These are phyloP conservation scores for Teratosphaeria gauchensis DNA, from an alignment of 2,329 filamentous ascomycete genomes.

Conservation along the genomic window DNA sequence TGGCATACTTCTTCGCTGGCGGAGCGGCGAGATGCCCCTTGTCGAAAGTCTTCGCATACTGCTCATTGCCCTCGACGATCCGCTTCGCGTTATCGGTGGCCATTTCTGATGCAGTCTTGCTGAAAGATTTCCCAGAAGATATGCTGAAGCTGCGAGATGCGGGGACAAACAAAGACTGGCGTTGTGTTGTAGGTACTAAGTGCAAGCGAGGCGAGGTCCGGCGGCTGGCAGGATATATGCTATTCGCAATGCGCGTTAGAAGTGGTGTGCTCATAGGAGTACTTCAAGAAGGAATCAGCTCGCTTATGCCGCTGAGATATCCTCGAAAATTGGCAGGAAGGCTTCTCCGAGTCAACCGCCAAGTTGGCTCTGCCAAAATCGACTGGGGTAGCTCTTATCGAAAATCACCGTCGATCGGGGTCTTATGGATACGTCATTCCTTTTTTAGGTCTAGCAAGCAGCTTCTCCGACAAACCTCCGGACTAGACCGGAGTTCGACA, in stretches of 20 bases:
- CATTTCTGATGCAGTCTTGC: neutral
- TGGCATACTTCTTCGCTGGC: constrained; percentile 58
- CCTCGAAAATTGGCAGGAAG: neutral
- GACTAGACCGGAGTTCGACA: neutral
- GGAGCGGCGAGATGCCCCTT: constrained; percentile 58
- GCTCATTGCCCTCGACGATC: constrained; percentile 47
- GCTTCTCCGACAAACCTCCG: neutral
- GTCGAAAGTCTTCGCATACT: constrained; percentile 51
- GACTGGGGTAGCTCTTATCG: neutral
- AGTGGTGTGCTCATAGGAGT: neutral
- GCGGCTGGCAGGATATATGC: neutral
- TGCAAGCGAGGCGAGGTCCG: neutral
- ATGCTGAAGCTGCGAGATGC: neutral
- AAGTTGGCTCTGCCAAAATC: neutral
- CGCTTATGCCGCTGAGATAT: neutral
- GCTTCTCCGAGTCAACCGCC: neutral
- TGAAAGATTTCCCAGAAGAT: neutral
- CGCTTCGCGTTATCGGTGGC: constrained; percentile 16
- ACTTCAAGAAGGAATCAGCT: neutral
- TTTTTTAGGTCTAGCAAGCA: neutral
- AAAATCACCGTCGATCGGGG: neutral
- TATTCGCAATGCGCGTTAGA: neutral
- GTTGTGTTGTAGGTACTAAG: neutral
- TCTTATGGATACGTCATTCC: neutral
- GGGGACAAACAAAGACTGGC: neutral